Evolutionary conservation across 768 basidiomycete species (phyloP), one percentile per base, ranked within the genome.

Genomic region (Termitomyces eurrhizus): DNA sequence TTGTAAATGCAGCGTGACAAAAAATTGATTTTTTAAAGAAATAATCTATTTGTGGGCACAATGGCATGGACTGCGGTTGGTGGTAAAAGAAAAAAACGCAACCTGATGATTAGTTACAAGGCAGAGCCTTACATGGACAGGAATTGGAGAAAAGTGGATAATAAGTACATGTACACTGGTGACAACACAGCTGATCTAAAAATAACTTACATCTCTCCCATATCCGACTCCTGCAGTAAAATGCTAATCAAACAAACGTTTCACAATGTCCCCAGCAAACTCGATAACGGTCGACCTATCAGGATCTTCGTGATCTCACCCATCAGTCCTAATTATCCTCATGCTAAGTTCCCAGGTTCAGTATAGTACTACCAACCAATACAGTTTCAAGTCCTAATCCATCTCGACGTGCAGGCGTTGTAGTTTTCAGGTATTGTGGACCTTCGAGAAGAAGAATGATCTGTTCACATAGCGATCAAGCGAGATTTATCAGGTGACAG

Each of bases 401-500:
- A 51, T 50, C 18, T 21, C 3, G 52, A 26, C 14, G 54, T 56
- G n/a, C 66, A 92, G 92, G 91, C 13, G 88, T 93, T 26, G 83
- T 93, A 11, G 86, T 88, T 45, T 93, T 92, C 78, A 92, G 90
- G 90, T 87, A 69, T 55, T 2, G 5, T 9, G 6, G 41, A 57
- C n/a, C 58, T 45, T 52, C 35, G 35, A 21, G 8, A 21, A 33
- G 14, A 12, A 32, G 18, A 56, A 45, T 58, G 16, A 16, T 24
- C 26, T 49, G 24, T 36, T 29, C 33, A 46, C 46, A 41, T 35
- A 41, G 36, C 13, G 54, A 18, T 57, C 18, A 68, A 94, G 93
- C 67, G 95, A 96, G 76, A 98, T 98, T 57, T 98, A 97, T 70
- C 92, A 93, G 72, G 93, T 95, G 2, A 95, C 93, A n/a, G 93